Evolutionary conservation across 169 alveolate species (phyloP).

Genomic region (Prorocentrum cordatum): DNA sequence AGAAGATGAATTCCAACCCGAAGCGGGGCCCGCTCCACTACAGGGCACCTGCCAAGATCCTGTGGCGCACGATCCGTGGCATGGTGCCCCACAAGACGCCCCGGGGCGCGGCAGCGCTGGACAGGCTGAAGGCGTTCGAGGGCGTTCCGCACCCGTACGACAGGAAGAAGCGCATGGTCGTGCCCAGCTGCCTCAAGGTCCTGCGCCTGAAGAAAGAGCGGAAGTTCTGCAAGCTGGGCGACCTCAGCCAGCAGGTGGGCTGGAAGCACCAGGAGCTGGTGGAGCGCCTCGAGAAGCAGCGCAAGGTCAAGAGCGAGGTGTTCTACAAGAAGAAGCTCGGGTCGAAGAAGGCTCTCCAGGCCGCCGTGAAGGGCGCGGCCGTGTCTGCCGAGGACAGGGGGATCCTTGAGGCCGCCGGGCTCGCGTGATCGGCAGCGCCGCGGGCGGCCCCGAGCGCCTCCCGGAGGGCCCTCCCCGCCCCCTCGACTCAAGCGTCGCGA

Average conservation of each 20-base stretch:
- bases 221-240: slow-evolving; percentile 73
- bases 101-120: slow-evolving; percentile 95
- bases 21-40: slow-evolving; percentile 93
- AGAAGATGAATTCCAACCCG: slow-evolving; percentile 95
- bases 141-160: slow-evolving; percentile 60
- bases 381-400: too few species aligned
- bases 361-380: too few species aligned
- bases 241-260: slow-evolving; percentile 43
- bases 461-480: too few species aligned
- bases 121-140: slow-evolving; percentile 74
- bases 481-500: too few species aligned
- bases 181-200: slow-evolving; percentile 73
- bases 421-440: too few species aligned
- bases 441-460: too few species aligned
- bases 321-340: not conserved
- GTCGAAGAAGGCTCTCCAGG: too few species aligned
- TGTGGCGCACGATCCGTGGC: slow-evolving; percentile 87
- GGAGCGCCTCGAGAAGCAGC: not conserved
- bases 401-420: too few species aligned
- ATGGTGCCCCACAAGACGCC: slow-evolving; percentile 98
- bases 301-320: not conserved
- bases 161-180: slow-evolving; percentile 56
- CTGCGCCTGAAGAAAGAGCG: slow-evolving; percentile 74
- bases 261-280: not conserved
- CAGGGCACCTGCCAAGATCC: slow-evolving; percentile 84